A percentile compares a stretch with the other conserved stretches of the same genome.
These are phyloP conservation scores for Cruciata laevipes DNA, from an alignment of 257 asterid genomes.

Conservation along the genomic window DNA sequence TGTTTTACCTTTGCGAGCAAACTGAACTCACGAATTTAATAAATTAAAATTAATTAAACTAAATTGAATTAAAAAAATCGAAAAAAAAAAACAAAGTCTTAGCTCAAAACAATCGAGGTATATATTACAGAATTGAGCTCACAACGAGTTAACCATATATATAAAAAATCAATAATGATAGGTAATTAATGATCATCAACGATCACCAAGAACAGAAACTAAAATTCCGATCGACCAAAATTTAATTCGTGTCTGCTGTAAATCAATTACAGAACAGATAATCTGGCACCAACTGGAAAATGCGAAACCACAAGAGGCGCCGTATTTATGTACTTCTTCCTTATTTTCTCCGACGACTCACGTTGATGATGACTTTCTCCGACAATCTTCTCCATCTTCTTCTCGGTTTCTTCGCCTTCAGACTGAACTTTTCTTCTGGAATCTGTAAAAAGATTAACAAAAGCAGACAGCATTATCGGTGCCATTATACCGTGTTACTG, in stretches of 20 bases:
- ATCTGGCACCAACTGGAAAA: constrained; percentile 15
- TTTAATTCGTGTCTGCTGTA: background rate
- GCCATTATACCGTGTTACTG: background rate
- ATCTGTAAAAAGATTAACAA: background rate
- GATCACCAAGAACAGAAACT: background rate
- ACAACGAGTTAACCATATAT: too few species aligned
- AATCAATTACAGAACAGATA: constrained; percentile 6
- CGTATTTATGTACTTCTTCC: constrained; percentile 3
- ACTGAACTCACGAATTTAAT: too few species aligned
- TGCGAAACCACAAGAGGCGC: constrained; percentile 19
- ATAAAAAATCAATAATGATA: too few species aligned
- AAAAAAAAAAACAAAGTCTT: too few species aligned
- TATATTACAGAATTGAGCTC: background rate
- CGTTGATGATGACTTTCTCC: too few species aligned
- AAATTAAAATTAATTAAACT: too few species aligned
- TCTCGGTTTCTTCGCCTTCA: background rate
- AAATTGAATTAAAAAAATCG: too few species aligned
- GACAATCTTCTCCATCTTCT: background rate
- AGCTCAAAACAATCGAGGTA: background rate
- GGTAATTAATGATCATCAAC: background rate
- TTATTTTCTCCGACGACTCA: constrained; percentile 10
- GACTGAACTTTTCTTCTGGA: background rate
- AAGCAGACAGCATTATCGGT: background rate
- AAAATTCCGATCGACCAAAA: background rate
- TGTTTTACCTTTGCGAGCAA: too few species aligned